A percentile compares a stretch with the other conserved stretches of the same genome.
Conservation (phyloP, 2,329 filamentous ascomycete genomes). For the Fonsecaea pedrosoi region DNA sequence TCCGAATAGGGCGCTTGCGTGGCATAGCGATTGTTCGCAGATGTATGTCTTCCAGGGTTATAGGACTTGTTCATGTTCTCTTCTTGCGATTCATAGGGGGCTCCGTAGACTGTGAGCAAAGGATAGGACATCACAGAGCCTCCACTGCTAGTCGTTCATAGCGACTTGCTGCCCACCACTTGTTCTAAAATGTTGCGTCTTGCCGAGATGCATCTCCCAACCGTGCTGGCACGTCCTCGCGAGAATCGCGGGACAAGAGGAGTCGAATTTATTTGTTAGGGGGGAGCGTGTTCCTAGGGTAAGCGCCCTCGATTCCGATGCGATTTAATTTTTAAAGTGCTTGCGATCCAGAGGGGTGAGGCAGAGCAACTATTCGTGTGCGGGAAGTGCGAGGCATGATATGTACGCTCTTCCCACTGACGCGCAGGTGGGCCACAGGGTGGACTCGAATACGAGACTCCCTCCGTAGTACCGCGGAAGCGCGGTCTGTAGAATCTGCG, state of each 20-base stretch:
- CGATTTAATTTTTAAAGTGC: not conserved
- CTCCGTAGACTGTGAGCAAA: constrained; percentile 24
- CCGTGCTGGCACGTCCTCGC: not conserved
- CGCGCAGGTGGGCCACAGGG: constrained; percentile 3
- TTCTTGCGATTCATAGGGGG: constrained; percentile 31
- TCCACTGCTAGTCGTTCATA: not conserved
- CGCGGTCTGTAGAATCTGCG: not conserved
- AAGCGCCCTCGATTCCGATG: not conserved
- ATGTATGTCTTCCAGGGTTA: constrained; percentile 12
- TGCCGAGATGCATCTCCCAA: not conserved
- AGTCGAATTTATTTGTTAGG: not conserved
- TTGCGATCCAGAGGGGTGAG: not conserved
- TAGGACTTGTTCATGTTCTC: constrained; percentile 27
- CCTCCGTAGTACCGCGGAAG: not conserved
- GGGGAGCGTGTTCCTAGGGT: not conserved
- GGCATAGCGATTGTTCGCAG: constrained; percentile 18
- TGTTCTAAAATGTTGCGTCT: not conserved
- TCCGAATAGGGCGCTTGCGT: constrained; percentile 23
- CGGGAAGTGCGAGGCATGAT: too few relatives aligned
- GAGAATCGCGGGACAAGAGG: not conserved
- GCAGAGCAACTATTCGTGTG: not conserved
- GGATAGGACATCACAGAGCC: constrained; percentile 34
- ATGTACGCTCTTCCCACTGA: not conserved
- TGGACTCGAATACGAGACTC: too few relatives aligned
- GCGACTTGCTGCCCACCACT: not conserved